Percentiles rank a stretch among this genome's conserved stretches.
phyloP scores from a whole-genome alignment of 208 protist genomes.

The Tritrichomonas musculus region DNA sequence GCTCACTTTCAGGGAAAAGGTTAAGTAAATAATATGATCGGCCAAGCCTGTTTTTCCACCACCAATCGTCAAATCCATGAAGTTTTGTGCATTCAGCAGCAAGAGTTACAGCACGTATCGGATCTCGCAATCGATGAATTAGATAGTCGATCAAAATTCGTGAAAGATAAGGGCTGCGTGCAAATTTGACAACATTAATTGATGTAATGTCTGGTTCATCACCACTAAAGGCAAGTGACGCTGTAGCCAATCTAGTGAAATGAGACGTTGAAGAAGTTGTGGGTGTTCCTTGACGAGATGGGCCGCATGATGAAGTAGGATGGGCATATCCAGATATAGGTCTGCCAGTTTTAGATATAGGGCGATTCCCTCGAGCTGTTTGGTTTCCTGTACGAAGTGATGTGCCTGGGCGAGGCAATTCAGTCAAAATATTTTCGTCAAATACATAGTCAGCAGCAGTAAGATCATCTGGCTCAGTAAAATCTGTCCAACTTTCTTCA shows the following conservation, averaged over 20 bases:
- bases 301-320: not conserved
- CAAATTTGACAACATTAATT: not conserved
- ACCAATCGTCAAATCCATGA: slow-evolving; percentile 30
- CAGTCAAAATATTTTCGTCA: slow-evolving; percentile 16
- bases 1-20: not conserved
- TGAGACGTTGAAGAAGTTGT: not conserved
- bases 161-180: not conserved
- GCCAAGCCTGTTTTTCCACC: slow-evolving; percentile 10
- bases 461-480: slow-evolving; percentile 2
- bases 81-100: slow-evolving; percentile 6
- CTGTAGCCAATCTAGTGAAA: not conserved
- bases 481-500: slow-evolving; percentile 33
- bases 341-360: not conserved
- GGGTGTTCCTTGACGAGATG: not conserved
- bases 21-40: slow-evolving; percentile 19
- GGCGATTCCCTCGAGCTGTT: not conserved
- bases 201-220: slow-evolving; percentile 16
- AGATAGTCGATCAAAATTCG: slow-evolving; percentile 23
- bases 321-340: slow-evolving; percentile 11
- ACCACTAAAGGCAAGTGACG: not conserved
- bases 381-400: not conserved
- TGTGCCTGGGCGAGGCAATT: not conserved
- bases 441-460: not conserved
- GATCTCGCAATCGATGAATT: not conserved
- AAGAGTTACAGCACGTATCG: not conserved